Conservation (phyloP, 2,329 filamentous ascomycete species). For the Graphiopsis chlorocephala region DNA sequence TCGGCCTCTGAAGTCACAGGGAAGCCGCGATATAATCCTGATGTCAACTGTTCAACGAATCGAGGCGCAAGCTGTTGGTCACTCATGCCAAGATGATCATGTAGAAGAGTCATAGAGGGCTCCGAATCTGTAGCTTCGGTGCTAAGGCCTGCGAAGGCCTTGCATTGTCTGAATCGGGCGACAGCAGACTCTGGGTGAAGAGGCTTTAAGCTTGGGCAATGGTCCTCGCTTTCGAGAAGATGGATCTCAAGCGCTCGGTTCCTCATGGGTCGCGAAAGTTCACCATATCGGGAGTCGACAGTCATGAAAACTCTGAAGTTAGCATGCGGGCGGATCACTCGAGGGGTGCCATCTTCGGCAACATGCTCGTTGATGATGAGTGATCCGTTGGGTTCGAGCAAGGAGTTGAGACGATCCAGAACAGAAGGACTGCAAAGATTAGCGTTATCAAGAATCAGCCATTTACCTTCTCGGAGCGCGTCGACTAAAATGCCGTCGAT, state of each 20-base stretch:
- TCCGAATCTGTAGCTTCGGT: neutral
- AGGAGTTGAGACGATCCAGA: conserved; percentile 86
- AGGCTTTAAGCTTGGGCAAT: conserved; percentile 11
- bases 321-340: conserved; percentile 75
- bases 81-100: conserved; percentile 25
- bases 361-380: conserved; percentile 93
- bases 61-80: conserved; percentile 22
- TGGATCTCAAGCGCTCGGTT: conserved; percentile 92
- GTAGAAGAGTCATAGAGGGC: neutral
- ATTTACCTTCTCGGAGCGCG: conserved; percentile 79
- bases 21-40: conserved; percentile 20
- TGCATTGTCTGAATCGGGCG: conserved; percentile 24
- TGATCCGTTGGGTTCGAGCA: conserved; percentile 85
- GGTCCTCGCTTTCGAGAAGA: conserved; percentile 41
- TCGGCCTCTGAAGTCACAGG: neutral
- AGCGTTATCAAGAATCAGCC: conserved; percentile 94
- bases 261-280: conserved; percentile 92
- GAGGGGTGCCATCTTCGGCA: conserved; percentile 73
- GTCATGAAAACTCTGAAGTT: conserved; percentile 92
- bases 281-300: conserved; percentile 86
- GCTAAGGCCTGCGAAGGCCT: neutral
- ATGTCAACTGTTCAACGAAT: conserved; percentile 21
- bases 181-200: conserved; percentile 31
- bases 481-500: conserved; percentile 88
- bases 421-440: conserved; percentile 96